phyloP scores from a whole-genome alignment of 805 yeast genomes.

The Kluyveromyces aestuarii region DNA sequence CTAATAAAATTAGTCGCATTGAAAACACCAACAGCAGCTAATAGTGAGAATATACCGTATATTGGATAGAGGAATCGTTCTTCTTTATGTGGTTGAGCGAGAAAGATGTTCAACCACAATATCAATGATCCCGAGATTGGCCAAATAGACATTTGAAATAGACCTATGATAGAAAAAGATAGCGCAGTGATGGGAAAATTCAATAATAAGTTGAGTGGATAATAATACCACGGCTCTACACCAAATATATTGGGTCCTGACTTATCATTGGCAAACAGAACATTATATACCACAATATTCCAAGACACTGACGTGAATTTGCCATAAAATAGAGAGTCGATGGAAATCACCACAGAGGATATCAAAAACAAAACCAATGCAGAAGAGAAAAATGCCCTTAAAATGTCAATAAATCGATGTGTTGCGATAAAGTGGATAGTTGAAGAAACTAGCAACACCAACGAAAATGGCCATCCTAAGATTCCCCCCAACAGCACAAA shows the following conservation, averaged over 20 bases:
- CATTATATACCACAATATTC: constrained; percentile 79
- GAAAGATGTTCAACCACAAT: constrained; percentile 62
- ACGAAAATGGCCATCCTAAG: constrained; percentile 86
- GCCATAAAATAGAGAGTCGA: constrained; percentile 59
- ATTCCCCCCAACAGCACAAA: constrained; percentile 52
- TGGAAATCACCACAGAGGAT: constrained; percentile 15
- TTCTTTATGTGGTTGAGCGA: constrained; percentile 81
- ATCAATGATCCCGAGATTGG: constrained; percentile 41
- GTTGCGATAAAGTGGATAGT: constrained; percentile 31
- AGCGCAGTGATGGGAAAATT: constrained; percentile 52
- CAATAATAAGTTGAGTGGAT: constrained; percentile 54
- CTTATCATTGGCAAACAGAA: constrained; percentile 48
- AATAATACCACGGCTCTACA: constrained; percentile 68
- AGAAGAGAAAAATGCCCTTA: constrained; percentile 23
- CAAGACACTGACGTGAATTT: constrained; percentile 60
- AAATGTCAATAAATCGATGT: constrained; percentile 17
- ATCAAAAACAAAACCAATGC: constrained; percentile 12
- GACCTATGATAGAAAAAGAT: constrained; percentile 23
- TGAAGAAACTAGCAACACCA: constrained; percentile 56
- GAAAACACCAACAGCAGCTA: constrained; percentile 46
- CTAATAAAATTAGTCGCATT: constrained; percentile 8
- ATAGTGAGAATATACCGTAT: constrained; percentile 57
- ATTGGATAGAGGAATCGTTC: constrained; percentile 85
- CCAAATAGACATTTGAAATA: constrained; percentile 17
- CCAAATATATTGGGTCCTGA: constrained; percentile 92